Percentiles rank a stretch among this genome's conserved stretches.
Conservation (phyloP, 768 basidiomycete genomes). For the Lactifluus pinguis region DNA sequence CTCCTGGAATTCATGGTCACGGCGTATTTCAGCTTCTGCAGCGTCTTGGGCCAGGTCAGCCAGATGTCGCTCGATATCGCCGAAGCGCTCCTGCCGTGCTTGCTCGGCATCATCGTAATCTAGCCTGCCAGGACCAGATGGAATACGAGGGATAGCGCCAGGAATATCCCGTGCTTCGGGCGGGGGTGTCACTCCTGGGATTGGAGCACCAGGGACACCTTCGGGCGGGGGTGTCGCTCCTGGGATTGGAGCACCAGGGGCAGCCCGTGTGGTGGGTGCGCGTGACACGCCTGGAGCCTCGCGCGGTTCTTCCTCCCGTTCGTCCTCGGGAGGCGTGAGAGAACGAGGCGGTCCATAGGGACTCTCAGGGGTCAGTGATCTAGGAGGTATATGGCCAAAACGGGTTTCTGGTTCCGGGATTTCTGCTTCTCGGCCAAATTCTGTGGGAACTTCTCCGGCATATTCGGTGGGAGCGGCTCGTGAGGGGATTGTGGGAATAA, state of each 20-base stretch:
- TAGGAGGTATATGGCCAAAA: not conserved
- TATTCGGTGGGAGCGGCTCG: not conserved
- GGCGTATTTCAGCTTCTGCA: conserved; percentile 50
- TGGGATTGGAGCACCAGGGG: not conserved
- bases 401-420: conserved; percentile 7
- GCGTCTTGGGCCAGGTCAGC: conserved; percentile 40
- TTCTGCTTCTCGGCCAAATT: not conserved
- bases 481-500: not conserved
- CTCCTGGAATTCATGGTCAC: conserved; percentile 54
- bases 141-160: not conserved
- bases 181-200: not conserved
- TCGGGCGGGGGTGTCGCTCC: not conserved
- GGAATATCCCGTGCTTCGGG: conserved; percentile 1
- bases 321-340: not conserved
- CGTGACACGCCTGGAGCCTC: not conserved
- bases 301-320: not conserved
- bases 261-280: not conserved
- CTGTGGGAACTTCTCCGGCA: not conserved
- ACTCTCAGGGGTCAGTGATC: not conserved
- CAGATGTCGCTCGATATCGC: conserved; percentile 44
- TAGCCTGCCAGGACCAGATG: conserved; percentile 25
- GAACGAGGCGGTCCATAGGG: conserved; percentile 3
- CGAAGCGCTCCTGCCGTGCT: conserved; percentile 44
- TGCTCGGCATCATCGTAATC: conserved; percentile 38
- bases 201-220: not conserved